Evolutionary conservation across 2,329 filamentous ascomycete species (phyloP), one percentile per base, ranked within the genome.

Genomic region (Xylariaceae sp.): DNA sequence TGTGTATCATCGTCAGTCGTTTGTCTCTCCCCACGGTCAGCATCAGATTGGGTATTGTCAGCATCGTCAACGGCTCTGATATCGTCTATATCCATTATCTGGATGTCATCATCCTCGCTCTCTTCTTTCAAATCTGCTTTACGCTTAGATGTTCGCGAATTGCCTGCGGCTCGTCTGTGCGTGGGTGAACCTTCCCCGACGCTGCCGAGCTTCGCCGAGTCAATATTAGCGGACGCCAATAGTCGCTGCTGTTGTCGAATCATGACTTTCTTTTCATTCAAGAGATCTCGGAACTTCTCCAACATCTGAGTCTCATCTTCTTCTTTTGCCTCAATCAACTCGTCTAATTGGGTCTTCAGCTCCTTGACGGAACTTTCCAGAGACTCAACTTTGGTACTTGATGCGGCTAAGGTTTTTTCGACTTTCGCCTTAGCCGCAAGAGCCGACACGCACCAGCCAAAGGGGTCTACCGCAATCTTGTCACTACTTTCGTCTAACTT

Each of bases 211-310:
- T 57, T 63, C 34, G 58, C 55, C 12, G 61, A 54, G 22, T 70
- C 65, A 28, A 71, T 59, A 39, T 73, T 71, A 3, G 69, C 69
- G 2, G 65, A 51, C 3, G 66, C 61, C 18, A 89, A 63, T 16
- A 85, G 63, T 30, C 76, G 73, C 53, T 85, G 81, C 63, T 89
- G 85, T 53, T 89, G 78, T 33, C 86, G 68, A 37, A 90, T 89
- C 64, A 87, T 89, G 39, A 83, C 68, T 63, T 90, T 90, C 67
- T 91, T 91, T 60, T 85, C 79, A 52, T 90, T 90, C 1, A 90
- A 66, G 2, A 91, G 67, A 41, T 78, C 70, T 41, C 78, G 74
- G 52, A 88, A 88, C 58, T 87, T 88, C 45, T 78, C 75, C 1
- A 90, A 64, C 42, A 90, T 65, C 15, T 74, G 72, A 1, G 73